Base-by-base conservation (phyloP, 306 rosid species). In the Lathyrus sativus region DNA sequence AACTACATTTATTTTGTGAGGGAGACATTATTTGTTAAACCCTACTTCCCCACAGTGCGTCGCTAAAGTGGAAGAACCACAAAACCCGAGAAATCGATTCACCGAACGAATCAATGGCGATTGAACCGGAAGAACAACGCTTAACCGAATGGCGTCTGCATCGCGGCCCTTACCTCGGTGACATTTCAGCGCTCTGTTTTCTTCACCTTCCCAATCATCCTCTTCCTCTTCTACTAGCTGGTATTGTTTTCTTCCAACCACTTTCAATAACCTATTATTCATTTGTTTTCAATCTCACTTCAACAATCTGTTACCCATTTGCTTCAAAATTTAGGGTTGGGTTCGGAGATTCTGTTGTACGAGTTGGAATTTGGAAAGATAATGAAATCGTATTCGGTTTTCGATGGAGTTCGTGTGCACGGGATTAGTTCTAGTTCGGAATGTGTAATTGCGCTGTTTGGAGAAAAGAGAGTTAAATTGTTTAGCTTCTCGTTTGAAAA, bases 371-470 rank as follows among this genome's bases (percentile, higher is more conserved):
- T 56, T 38, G 87, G 79, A 19, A 74, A 74, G 53, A 59, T 76
- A 67, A 8, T 81, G 2, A 63, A 26, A 4, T 86, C 91, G 2
- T 82, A 90, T 59, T 68, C 85, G 1, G 84, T 93, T 26, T 90
- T 93, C 80, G 78, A 88, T 50, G 99, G 99, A 41, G 80, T 93
- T 81, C 97, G 99, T 38, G 96, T 93, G 55, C 99, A 93, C 67
- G 99, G 99, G 5, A 84, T 87, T 37, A 50, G 76, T n/a, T 83
- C 83, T 45, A 54, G 49, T 45, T 67, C 74, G n/a, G 65, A 10
- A 9, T 14, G 75, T 60, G 11, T 77, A 11, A 45, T 93, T n/a
- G 80, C 81, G 8, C 89, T 93, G 37, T 93, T 80, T 63, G 96
- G 96, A 9, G 99, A 93, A 74, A 84, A 81, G 50, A 85, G 91